Base-by-base conservation (phyloP, 768 basidiomycete genomes). In the Suillus spraguei region DNA sequence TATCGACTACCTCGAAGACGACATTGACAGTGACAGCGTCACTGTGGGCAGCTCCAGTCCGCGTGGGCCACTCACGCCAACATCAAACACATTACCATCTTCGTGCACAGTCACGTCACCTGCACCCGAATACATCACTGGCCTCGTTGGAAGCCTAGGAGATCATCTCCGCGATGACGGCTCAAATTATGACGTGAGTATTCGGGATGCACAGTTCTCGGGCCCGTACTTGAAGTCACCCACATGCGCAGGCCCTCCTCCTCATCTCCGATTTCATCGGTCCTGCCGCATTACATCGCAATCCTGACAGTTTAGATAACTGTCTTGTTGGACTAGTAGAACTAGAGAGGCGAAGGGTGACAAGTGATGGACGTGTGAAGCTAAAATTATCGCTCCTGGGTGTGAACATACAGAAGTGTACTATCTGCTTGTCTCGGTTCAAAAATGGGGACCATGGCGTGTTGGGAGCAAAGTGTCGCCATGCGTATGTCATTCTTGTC, bases 381-480 rank as follows among this genome's bases (percentile, higher is more conserved):
- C 68, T 91, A 52, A 93, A 91, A 77, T 74, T 92, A 56, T 79
- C 81, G 9, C 71, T 92, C 58, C 76, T 90, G 22, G 91, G 87
- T 44, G 78, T 82, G 16, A 69, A 79, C 1, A 90, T 93, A 39
- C 85, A 88, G 65, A 85, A 85, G 69, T 94, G 92, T 73, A 83
- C 87, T 46, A 87, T 92, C 58, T 93, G 92, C 71, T 76, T 91
- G 71, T 82, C 81, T 54, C 88, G 88, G 75, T 93, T 91, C 77
- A 86, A 79, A 74, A 80, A 77, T 9, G 83, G 76, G 20, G 87
- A 92, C 63, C 67, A 69, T 62, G 89, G 83, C 16, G 82, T 82
- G 39, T 69, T 90, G 73, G 82, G 84, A 4, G 82, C 83, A 16
- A 75, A 70, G 22, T 93, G 91, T 72, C 79, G 78, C 65, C 91